Evolutionary conservation across 2,329 filamentous ascomycete species (phyloP), one percentile per base, ranked within the genome.

Genomic region (Aspergillus eucalypticola): DNA sequence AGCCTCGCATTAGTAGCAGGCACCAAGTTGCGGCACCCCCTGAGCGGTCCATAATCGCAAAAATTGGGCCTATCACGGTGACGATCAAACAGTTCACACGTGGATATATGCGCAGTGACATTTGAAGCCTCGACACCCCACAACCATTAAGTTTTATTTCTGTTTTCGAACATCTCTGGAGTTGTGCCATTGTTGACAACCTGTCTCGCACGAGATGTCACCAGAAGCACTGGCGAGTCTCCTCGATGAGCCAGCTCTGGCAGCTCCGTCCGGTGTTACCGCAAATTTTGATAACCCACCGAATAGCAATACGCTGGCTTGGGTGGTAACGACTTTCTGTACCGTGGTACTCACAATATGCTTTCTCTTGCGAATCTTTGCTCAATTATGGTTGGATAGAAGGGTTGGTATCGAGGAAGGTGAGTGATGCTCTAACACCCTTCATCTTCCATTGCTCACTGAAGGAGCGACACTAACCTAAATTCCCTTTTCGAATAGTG

Each of bases 221-320:
- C 29, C 60, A 19, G 52, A 54, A 15, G 32, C 54, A 13, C 52
- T 59, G 13, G 57, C 29, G 11, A 19, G 29, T 5, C 57, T 59
- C 13, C 54, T 60, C 2, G 54, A 51, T 13, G 49, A 49, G 42
- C 66, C 67, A 19, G 66, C 67, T 6, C 58, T 68, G 19, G 17
- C 50, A 25, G 49, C 66, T 3, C 67, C 67, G 19, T 38, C 57
- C 1, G 66, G 66, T 5, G 63, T 69, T 10, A 64, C 60, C 1
- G 52, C 69, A 3, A 60, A 69, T 32, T 63, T 69, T 21, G 64
- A 66, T 15, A 67, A 66, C 29, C 68, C 69, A 2, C 58, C 62
- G 1, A 69, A 66, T 50, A 27, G 53, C 3, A 71, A 71, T 48
- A 50, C 15, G 3, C 41, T 69, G 7, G 66, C 68, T 5, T 64